Base-by-base conservation (phyloP, 371 early-diverging fungal genomes). In the Mucor irregularis region DNA sequence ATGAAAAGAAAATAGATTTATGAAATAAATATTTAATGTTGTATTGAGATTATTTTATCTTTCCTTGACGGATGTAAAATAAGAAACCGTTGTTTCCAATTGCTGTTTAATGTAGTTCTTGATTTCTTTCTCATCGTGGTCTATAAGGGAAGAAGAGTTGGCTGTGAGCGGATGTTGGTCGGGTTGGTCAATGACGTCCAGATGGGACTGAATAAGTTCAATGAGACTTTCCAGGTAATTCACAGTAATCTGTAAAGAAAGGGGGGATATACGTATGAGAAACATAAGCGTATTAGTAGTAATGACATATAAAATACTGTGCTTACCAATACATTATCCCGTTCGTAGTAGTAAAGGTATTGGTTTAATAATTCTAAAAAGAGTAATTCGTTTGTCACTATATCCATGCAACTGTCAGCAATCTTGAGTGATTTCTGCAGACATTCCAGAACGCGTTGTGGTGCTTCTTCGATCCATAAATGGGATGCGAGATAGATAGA, bases 361-460 rank as follows among this genome's bases (percentile, higher is more conserved):
- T 87, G 84, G 68, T 96, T 93, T 58, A 97, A 71, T 50, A 96
- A 88, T 66, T 97, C 97, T 5, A 96, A 90, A 74, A 96, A 91
- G 35, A 97, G 76, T 68, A 91, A 88, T 19, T 92, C 88, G 35
- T 90, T 90, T 14, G 92, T 84, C 22, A 83, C 80, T 22, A 85
- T 76, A 61, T 97, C 96, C 84, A 96, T 85, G 55, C 93, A 91
- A n/a, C 88, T 85, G 66, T 94, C 95, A 5, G 98, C 97, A 56
- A 95, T 86, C 69, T 93, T 92, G 29, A 95, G 81, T 7, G 95
- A 90, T 68, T 93, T 91, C 67, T 95, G 93, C 46, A 98, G 70
- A 49, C 90, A 91, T 58, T 92, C 92, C 30, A 95, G 74, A 5
- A 91, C 91, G 28, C 89, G 77, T 17, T 38, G 21, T 25, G 48